phyloP scores from a whole-genome alignment of 1,284 basidiomycete genomes.

The Leccinum huronense region DNA sequence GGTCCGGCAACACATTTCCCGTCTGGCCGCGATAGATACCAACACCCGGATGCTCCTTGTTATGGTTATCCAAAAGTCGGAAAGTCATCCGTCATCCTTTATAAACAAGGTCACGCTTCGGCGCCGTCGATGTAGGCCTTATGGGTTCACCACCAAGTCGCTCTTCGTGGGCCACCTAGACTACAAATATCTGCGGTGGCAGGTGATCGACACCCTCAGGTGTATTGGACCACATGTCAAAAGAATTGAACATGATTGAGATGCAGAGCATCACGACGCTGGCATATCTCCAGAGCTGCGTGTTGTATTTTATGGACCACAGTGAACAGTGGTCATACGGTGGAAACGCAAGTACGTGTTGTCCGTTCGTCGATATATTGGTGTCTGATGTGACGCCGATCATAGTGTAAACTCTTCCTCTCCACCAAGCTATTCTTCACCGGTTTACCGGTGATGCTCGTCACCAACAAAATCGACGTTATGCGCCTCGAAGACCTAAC shows the following conservation, averaged over 20 bases:
- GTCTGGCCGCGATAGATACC: constrained; percentile 93
- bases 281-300: constrained; percentile 88
- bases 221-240: constrained; percentile 89
- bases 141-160: constrained; percentile 97
- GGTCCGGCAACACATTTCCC: constrained; percentile 95
- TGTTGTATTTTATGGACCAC: constrained; percentile 96
- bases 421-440: constrained; percentile 95
- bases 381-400: constrained; percentile 5
- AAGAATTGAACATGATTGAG: constrained; percentile 99
- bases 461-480: constrained; percentile 96
- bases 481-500: constrained; percentile 79
- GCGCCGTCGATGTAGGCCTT: constrained; percentile 96
- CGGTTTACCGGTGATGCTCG: constrained; percentile 88
- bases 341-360: constrained; percentile 85
- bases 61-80: constrained; percentile 98
- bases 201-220: constrained; percentile 95
- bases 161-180: constrained; percentile 96
- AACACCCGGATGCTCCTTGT: constrained; percentile 95
- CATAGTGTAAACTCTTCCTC: constrained; percentile 92
- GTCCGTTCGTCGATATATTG: not conserved
- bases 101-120: constrained; percentile 94
- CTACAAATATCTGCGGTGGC: constrained; percentile 97
- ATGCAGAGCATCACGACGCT: constrained; percentile 98
- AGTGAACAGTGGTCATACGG: constrained; percentile 94
- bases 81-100: constrained; percentile 92